Base-by-base conservation (phyloP, 805 yeast species). In the Ogataea minuta region DNA sequence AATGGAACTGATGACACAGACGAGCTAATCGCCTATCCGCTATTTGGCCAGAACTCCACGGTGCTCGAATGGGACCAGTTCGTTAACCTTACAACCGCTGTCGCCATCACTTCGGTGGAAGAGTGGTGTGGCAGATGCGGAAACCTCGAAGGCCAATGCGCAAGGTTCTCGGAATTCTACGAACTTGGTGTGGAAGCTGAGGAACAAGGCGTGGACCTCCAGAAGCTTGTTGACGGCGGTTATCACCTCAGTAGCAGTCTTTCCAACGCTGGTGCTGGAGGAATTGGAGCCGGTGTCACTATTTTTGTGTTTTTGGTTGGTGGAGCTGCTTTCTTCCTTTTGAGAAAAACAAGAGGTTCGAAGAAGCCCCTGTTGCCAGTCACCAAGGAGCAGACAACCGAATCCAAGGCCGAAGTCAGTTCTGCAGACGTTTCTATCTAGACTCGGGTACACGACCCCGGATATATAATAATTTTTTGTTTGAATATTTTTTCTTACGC, bases 221-320 rank as follows among this genome's bases (percentile, higher is more conserved):
- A 54, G 6, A 52, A 45, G 23, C 21, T 63, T 21, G 54, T 52
- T 6, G 44, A 41, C 27, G 65, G 68, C 30, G 53, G 58, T 43
- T 54, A 50, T 49, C 44, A 25, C n/a, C 23, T 38, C 20, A 44
- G 54, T 29, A 47, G 54, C 30, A 47, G 53, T 9, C 52, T 68
- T 34, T 33, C 63, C 6, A 54, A 61, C 13, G 74, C 74, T 9
- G 73, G 44, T 27, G 76, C 76, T 19, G 76, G 76, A 41, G 76
- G 76, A 39, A 70, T 71, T 46, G 77, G 77, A 39, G 76, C 76
- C 11, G 77, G 77, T 44, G 76, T 74, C 21, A 75, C 75, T 23
- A 54, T 72, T 37, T 71, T 67, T 41, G 74, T 68, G 8, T 47
- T 69, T 48, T 42, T 59, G 24, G 44, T 71, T 21, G 26, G 59